Evolutionary conservation across 345 rosid species (phyloP), one percentile per base, ranked within the genome.

Genomic region (Populus deltoides): DNA sequence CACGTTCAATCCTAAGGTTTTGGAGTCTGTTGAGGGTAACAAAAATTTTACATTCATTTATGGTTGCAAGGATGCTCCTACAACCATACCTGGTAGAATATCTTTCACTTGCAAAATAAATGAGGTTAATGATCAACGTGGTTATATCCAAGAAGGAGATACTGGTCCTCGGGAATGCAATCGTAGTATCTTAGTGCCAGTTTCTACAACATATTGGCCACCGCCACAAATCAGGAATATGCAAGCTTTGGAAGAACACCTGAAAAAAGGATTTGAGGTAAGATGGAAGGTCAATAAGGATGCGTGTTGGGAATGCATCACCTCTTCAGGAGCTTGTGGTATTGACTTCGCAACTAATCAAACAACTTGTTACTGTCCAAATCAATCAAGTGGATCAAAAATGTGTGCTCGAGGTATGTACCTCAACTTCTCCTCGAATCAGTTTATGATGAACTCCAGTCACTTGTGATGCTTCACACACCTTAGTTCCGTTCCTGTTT

Each of bases 111-210:
- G 85, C 67, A 0, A 9, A 18, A 11, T 22, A 29, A 29, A 8
- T 2, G 78, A 78, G 13, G 9, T 18, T 47, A 6, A 24, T 9
- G 20, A 20, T 39, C 7, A 1, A 4, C 20, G 25, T 24, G 77
- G 80, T 22, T 82, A 6, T n/a, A 61, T 17, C 7, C 1, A 12
- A 8, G 1, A 18, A 20, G 80, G 75, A 12, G 63, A 43, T n/a
- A 6, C 5, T 1, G 82, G 80, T 39, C 7, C 75, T 0, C 24
- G 10, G 17, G 6, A 2, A 6, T 85, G 83, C 45, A 51, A 25
- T 13, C 2, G 6, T 2, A 77, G 87, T 29, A 33, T 85, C 10
- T 41, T 16, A 41, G 51, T 75, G 51, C 87, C 85, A 1, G 29
- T 79, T 69, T 1, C 59, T 35, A 22, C 12, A 27, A 12, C 3